Conservation (phyloP, 306 rosid species). For the Fragaria ananassa region DNA sequence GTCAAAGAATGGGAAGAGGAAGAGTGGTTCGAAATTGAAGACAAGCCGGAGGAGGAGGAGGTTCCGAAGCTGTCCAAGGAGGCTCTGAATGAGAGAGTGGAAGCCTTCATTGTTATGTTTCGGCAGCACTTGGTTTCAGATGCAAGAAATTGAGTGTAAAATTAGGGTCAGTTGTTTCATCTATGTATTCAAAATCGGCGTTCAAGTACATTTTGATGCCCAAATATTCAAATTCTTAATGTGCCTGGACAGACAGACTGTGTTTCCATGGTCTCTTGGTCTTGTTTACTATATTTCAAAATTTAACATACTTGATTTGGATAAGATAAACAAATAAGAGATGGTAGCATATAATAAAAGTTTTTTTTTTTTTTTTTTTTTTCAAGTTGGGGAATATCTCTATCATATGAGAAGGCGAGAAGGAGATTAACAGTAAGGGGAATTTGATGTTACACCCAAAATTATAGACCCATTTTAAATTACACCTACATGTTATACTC, state of each 20-base stretch:
- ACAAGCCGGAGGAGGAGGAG: constrained; percentile 24
- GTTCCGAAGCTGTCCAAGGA: constrained; percentile 58
- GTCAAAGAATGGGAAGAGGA: constrained; percentile 21
- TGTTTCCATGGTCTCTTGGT: neutral
- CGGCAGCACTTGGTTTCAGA: constrained; percentile 80
- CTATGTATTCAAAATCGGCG: constrained; percentile 7
- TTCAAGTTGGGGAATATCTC: neutral
- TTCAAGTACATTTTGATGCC: constrained; percentile 12
- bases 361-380: no score
- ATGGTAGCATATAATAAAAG: neutral
- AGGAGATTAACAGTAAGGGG: no score
- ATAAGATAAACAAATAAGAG: neutral
- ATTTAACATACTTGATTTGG: neutral
- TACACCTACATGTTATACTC: no score
- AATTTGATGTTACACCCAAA: no score
- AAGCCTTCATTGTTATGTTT: constrained; percentile 92
- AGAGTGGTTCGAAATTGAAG: constrained; percentile 14
- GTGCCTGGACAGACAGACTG: neutral
- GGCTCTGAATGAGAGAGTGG: constrained; percentile 86
- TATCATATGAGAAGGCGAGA: no score
- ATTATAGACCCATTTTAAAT: no score
- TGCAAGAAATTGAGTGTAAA: constrained; percentile 38
- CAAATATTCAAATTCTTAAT: constrained; percentile 2
- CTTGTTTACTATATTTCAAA: neutral
- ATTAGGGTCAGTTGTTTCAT: neutral